Conservation (phyloP, 768 basidiomycete species). For the Porphyrellus cyaneotinctus region DNA sequence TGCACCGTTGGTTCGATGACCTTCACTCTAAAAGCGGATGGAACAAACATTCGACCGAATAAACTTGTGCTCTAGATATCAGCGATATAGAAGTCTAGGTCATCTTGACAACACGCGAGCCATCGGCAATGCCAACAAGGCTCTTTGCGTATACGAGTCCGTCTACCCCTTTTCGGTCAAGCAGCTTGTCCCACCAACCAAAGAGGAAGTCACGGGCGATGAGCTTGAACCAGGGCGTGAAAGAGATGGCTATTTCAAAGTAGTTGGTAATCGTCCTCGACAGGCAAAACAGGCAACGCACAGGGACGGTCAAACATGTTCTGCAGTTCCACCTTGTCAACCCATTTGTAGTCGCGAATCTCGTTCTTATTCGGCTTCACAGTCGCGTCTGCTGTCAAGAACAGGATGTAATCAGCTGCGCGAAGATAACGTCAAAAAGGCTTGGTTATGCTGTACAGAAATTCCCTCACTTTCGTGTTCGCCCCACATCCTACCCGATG, state of each 20-base stretch:
- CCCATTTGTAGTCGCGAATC: slow-evolving; percentile 87
- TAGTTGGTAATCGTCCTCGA: not conserved
- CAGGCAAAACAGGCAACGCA: slow-evolving; percentile 33
- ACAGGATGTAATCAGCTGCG: slow-evolving; percentile 95
- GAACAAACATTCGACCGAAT: too few species aligned
- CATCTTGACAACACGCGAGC: slow-evolving; percentile 72
- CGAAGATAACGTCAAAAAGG: slow-evolving; percentile 8
- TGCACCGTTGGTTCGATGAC: too few species aligned
- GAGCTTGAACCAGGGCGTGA: slow-evolving; percentile 99
- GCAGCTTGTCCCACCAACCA: slow-evolving; percentile 96
- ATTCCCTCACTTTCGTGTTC: slow-evolving; percentile 84
- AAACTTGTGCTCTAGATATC: not conserved
- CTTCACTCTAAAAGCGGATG: too few species aligned
- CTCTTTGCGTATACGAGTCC: slow-evolving; percentile 54
- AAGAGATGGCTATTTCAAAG: slow-evolving; percentile 60
- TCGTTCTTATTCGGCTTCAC: slow-evolving; percentile 84
- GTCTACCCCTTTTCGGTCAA: slow-evolving; percentile 50
- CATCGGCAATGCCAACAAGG: slow-evolving; percentile 59
- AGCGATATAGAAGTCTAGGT: slow-evolving; percentile 28
- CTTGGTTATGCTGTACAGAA: not conserved
- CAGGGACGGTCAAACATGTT: slow-evolving; percentile 83
- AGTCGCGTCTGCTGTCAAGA: slow-evolving; percentile 84
- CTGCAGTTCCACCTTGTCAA: slow-evolving; percentile 84
- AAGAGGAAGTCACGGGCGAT: slow-evolving; percentile 96
- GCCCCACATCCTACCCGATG: slow-evolving; percentile 90